These are phyloP conservation scores for Naganishia liquefaciens DNA, from an alignment of 1,284 basidiomycete species.

Conservation along the genomic window DNA sequence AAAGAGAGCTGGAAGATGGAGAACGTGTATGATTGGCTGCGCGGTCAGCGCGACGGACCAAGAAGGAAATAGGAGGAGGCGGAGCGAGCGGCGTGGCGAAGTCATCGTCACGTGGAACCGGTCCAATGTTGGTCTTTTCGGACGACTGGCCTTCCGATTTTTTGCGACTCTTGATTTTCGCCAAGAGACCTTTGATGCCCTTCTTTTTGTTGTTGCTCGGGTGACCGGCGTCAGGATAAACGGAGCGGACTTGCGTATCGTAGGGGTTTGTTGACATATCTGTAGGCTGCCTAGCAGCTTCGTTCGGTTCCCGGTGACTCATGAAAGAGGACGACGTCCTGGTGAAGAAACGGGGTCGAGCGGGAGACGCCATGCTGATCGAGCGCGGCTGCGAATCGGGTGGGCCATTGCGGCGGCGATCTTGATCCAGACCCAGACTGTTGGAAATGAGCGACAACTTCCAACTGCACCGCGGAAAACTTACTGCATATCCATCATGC, in stretches of 20 bases:
- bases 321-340: slow-evolving; percentile 39
- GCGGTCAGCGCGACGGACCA: slow-evolving; percentile 62
- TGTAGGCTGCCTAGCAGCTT: slow-evolving; percentile 25
- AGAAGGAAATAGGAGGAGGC: slow-evolving; percentile 78
- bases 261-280: neutral
- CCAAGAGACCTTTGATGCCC: slow-evolving; percentile 79
- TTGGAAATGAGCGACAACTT: neutral
- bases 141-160: slow-evolving; percentile 36
- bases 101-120: slow-evolving; percentile 31
- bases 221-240: slow-evolving; percentile 11
- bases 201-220: slow-evolving; percentile 62
- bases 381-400: slow-evolving; percentile 45
- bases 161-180: slow-evolving; percentile 59
- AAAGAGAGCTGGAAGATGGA: slow-evolving; percentile 43
- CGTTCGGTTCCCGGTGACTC: slow-evolving; percentile 10
- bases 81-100: slow-evolving; percentile 66
- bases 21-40: slow-evolving; percentile 37
- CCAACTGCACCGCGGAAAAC: slow-evolving; percentile 48
- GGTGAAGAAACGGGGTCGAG: slow-evolving; percentile 47
- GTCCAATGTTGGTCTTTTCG: neutral
- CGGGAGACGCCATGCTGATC: slow-evolving; percentile 46
- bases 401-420: slow-evolving; percentile 44
- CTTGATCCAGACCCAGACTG: slow-evolving; percentile 52
- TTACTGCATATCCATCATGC: slow-evolving; percentile 93
- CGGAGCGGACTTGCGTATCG: neutral